phyloP scores from a whole-genome alignment of 2,329 filamentous ascomycete genomes.

The Diplodia mutila region DNA sequence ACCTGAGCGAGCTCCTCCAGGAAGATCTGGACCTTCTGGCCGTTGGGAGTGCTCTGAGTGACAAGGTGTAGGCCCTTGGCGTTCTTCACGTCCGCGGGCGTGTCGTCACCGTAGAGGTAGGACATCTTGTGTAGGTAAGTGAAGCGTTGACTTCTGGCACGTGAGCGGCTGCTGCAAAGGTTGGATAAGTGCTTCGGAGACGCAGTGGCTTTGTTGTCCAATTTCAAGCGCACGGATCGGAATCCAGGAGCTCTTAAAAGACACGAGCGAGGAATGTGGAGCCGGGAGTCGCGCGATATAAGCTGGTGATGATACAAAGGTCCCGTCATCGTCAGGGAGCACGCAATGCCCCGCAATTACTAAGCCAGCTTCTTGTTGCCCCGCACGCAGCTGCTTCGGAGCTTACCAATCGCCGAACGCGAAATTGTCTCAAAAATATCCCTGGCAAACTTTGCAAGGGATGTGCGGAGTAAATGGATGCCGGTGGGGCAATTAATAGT shows the following conservation, averaged over 20 bases:
- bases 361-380: background rate
- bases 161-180: background rate
- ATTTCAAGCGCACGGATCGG: background rate
- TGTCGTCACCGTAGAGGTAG: constrained; percentile 51
- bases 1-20: constrained; percentile 58
- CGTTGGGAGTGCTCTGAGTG: constrained; percentile 57
- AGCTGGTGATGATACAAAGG: background rate
- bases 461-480: background rate
- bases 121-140: constrained; percentile 37
- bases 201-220: background rate
- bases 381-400: background rate
- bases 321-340: constrained; percentile 1
- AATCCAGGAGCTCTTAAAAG: background rate
- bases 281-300: constrained; percentile 3
- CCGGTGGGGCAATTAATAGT: background rate
- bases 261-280: background rate
- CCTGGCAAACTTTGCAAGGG: background rate
- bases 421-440: background rate
- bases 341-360: constrained; percentile 5
- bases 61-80: constrained; percentile 57
- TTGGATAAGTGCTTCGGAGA: background rate
- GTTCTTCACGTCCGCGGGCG: constrained; percentile 51
- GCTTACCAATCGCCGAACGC: background rate
- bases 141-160: background rate
- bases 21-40: constrained; percentile 57